Evolutionary conservation across 257 asterid species (phyloP).

Genomic region (Capsicum chinense): DNA sequence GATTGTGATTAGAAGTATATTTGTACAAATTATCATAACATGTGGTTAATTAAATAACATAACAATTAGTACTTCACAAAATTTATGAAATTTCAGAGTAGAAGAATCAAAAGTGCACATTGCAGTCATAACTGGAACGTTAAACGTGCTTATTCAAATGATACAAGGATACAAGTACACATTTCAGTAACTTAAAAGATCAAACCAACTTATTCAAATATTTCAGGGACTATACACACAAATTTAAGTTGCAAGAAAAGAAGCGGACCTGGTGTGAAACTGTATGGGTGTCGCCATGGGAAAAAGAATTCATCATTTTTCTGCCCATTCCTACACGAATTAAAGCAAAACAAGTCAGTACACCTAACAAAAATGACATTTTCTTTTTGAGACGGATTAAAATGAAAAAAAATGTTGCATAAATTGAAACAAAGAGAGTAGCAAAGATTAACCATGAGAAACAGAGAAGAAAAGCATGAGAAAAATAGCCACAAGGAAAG

Average conservation of each 20-base stretch:
- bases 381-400: too few species aligned
- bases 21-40: neutral
- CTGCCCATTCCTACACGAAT: constrained; percentile 47
- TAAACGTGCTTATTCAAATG: neutral
- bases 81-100: neutral
- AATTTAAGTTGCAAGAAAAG: neutral
- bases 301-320: constrained; percentile 35
- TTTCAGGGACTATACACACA: neutral
- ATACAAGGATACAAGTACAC: neutral
- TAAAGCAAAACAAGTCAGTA: neutral
- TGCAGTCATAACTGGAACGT: neutral
- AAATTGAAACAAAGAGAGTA: too few species aligned
- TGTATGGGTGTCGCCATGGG: constrained; percentile 12
- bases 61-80: neutral
- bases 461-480: constrained; percentile 44
- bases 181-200: neutral
- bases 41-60: neutral
- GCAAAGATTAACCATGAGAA: constrained; percentile 43
- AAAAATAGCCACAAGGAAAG: constrained; percentile 28
- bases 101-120: neutral
- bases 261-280: constrained; percentile 32
- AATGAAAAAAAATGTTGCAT: too few species aligned
- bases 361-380: too few species aligned
- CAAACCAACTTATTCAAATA: neutral
- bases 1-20: neutral